Percentiles rank a stretch among this genome's conserved stretches.
Evolutionary conservation across 495 filamentous ascomycete genomes (phyloP).

Genomic region (Aeminium ludgeri): DNA sequence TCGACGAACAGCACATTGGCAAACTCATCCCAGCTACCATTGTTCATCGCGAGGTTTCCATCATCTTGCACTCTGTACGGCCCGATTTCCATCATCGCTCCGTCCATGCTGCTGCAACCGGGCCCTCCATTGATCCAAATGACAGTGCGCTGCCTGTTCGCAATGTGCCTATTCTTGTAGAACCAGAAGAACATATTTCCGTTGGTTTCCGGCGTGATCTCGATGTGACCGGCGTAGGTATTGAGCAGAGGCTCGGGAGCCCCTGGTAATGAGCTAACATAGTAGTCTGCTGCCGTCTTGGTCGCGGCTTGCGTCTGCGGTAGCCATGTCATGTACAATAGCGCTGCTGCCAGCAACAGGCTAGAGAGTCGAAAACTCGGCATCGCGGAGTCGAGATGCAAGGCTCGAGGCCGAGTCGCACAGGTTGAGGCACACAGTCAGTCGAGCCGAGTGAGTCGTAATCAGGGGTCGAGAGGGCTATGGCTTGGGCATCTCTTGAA

Average conservation of each 20-base stretch:
- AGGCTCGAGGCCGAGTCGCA: no score
- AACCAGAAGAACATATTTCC: conserved; percentile 98
- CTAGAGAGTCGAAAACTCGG: no score
- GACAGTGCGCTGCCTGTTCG: conserved; percentile 77
- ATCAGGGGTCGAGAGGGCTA: no score
- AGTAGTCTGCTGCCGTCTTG: conserved; percentile 69
- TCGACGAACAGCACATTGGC: conserved; percentile 93
- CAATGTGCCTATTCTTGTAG: conserved; percentile 86
- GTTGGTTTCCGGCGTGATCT: conserved; percentile 64
- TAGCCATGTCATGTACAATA: conserved; percentile 6
- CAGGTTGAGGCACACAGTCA: no score
- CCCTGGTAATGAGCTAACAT: conserved; percentile 66
- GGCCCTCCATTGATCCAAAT: conserved; percentile 96
- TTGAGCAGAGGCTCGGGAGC: conserved; percentile 69
- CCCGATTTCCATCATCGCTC: conserved; percentile 92
- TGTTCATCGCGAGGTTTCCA: conserved; percentile 57
- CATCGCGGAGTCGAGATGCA: no score
- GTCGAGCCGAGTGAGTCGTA: no score
- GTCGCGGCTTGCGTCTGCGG: conserved; percentile 22
- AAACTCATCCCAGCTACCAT: conserved; percentile 93
- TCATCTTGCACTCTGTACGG: conserved; percentile 77
- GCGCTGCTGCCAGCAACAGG: not conserved
- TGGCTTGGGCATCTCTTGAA: no score
- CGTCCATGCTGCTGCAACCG: conserved; percentile 92
- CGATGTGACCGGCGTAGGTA: conserved; percentile 97